Percentiles rank a stretch among this genome's conserved stretches.
Evolutionary conservation across 2,329 filamentous ascomycete species (phyloP).

Genomic region (Elsinoe fawcettii): DNA sequence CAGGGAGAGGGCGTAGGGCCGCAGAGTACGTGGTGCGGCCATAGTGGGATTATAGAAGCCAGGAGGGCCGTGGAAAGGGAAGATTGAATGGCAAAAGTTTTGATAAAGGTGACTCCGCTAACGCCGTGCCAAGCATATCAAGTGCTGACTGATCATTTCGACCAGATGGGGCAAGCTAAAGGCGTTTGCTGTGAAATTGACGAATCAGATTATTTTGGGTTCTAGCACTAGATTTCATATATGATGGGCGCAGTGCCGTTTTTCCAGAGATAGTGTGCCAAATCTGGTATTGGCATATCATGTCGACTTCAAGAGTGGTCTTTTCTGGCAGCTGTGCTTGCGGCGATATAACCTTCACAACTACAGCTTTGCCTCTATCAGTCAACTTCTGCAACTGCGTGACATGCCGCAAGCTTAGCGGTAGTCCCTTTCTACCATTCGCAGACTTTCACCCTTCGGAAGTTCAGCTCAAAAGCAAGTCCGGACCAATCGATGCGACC

Average conservation of each 20-base stretch:
- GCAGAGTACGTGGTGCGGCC: not conserved
- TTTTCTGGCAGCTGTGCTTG: constrained; percentile 12
- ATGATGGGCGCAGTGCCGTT: not conserved
- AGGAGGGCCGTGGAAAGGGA: not conserved
- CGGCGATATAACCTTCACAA: constrained; percentile 5
- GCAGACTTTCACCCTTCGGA: not conserved
- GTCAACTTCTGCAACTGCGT: constrained; percentile 10
- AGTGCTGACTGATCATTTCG: not conserved
- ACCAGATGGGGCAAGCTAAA: not conserved
- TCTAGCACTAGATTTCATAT: not conserved
- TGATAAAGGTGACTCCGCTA: constrained; percentile 9
- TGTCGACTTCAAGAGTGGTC: not conserved
- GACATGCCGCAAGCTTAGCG: constrained; percentile 15
- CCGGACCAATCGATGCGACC: not conserved
- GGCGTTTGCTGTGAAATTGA: constrained; percentile 1
- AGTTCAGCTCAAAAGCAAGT: not conserved
- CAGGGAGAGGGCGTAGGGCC: not conserved
- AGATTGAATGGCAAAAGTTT: not conserved
- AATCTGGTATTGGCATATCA: not conserved
- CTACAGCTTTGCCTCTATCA: not conserved
- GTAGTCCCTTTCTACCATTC: constrained; percentile 15
- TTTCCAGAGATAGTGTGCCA: not conserved
- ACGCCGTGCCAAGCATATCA: constrained; percentile 9
- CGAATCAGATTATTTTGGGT: not conserved
- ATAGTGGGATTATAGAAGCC: constrained; percentile 1